phyloP scores from a whole-genome alignment of 2,329 filamentous ascomycete species.

The Aureobasidium sp. region DNA sequence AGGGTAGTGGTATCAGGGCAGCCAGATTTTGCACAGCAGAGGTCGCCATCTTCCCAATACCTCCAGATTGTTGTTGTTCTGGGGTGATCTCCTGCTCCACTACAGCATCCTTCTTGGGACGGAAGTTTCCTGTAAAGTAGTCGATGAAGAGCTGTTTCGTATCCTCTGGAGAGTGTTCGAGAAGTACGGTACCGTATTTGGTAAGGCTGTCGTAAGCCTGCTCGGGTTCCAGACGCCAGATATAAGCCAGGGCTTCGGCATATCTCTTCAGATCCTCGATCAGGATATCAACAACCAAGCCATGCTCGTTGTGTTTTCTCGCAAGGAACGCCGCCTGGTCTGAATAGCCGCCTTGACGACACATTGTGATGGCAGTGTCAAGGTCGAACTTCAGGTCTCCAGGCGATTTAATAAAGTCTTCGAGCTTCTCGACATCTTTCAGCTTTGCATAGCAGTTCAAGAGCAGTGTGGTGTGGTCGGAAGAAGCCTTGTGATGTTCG shows the following conservation, averaged over 20 bases:
- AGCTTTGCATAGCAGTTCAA: conserved; percentile 97
- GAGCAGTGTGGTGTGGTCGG: conserved; percentile 89
- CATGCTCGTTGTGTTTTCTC: conserved; percentile 86
- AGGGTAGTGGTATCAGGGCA: conserved; percentile 74
- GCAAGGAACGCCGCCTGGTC: conserved; percentile 95
- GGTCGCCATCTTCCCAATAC: conserved; percentile 47
- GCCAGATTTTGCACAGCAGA: conserved; percentile 81
- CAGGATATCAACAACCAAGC: conserved; percentile 88
- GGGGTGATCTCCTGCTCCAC: conserved; percentile 43
- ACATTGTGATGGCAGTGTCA: conserved; percentile 96
- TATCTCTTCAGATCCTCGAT: conserved; percentile 94
- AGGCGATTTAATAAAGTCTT: conserved; percentile 93
- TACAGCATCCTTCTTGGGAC: conserved; percentile 59
- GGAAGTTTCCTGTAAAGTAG: conserved; percentile 85
- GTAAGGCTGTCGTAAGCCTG: conserved; percentile 82
- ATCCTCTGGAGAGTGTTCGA: conserved; percentile 76
- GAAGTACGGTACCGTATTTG: conserved; percentile 87
- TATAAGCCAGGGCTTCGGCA: conserved; percentile 79
- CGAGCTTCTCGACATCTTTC: conserved; percentile 93
- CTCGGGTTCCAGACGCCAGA: conserved; percentile 77
- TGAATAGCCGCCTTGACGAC: conserved; percentile 90
- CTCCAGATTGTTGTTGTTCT: conserved; percentile 33
- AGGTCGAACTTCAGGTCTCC: conserved; percentile 93
- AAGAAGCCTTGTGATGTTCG: conserved; percentile 84
- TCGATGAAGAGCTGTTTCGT: conserved; percentile 86